Evolutionary conservation across 352 stramenopile species (phyloP).

Genomic region (Elongisporangium prolatum): DNA sequence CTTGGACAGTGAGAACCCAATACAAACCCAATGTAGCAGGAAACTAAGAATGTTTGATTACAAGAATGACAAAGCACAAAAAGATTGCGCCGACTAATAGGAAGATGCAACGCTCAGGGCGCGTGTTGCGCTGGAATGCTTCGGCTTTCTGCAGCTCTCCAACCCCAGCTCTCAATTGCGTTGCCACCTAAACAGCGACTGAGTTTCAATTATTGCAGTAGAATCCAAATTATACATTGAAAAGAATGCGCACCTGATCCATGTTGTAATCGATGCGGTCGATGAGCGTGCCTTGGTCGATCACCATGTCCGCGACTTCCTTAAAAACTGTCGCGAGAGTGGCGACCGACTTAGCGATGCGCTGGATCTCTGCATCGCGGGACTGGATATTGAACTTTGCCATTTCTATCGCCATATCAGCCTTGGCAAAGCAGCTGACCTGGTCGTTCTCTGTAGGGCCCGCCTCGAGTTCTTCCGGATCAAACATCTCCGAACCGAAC

Average conservation of each 20-base stretch:
- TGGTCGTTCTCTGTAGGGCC: conserved; percentile 1
- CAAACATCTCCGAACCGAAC: conserved; percentile 64
- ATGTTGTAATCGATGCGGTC: conserved; percentile 88
- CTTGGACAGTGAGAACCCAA: no score
- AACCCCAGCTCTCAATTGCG: conserved; percentile 49
- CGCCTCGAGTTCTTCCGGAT: conserved; percentile 23
- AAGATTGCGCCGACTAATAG: conserved; percentile 55
- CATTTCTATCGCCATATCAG: conserved; percentile 24
- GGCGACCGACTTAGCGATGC: conserved; percentile 65
- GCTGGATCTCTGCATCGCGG: conserved; percentile 72
- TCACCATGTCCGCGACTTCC: conserved; percentile 78
- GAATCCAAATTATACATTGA: no score
- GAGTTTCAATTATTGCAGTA: no score
- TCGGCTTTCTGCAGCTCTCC: conserved; percentile 59
- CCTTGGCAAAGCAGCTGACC: conserved; percentile 12
- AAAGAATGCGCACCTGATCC: conserved; percentile 48
- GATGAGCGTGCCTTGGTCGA: conserved; percentile 78
- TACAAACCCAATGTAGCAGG: no score
- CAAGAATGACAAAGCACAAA: conserved; percentile 58
- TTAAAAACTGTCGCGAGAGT: conserved; percentile 73
- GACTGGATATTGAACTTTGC: conserved; percentile 44
- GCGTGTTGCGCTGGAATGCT: conserved; percentile 55
- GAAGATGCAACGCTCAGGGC: conserved; percentile 71
- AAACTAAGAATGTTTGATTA: conserved; percentile 61
- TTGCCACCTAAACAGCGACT: conserved; percentile 69